A percentile compares a stretch with the other conserved stretches of the same genome.
These are phyloP conservation scores for Sclerotinia minor DNA, from an alignment of 2,329 filamentous ascomycete species.

Conservation along the genomic window DNA sequence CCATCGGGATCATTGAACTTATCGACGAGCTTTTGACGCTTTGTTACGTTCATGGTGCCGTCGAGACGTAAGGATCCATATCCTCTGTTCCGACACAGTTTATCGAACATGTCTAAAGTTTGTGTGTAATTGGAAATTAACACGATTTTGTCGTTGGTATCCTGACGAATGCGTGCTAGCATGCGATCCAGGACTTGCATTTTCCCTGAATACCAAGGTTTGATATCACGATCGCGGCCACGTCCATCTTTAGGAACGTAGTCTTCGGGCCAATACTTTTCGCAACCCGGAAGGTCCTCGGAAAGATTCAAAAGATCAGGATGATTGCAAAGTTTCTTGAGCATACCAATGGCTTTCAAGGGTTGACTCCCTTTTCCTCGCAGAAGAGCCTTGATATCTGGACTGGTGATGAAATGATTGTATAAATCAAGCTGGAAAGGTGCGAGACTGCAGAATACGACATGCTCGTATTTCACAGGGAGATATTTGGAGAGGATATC, in stretches of 20 bases:
- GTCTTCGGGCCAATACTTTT: slow-evolving; percentile 77
- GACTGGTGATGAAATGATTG: slow-evolving; percentile 95
- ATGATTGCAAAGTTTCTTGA: slow-evolving; percentile 99
- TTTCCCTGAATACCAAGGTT: slow-evolving; percentile 95
- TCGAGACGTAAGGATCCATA: slow-evolving; percentile 90
- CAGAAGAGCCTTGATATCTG: slow-evolving; percentile 87
- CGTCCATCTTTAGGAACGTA: slow-evolving; percentile 85
- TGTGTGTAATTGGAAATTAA: slow-evolving; percentile 98
- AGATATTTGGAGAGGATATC: slow-evolving; percentile 97
- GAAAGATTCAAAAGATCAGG: slow-evolving; percentile 85
- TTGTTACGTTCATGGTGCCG: slow-evolving; percentile 96
- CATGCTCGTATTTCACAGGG: slow-evolving; percentile 97
- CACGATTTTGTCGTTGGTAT: slow-evolving; percentile 99
- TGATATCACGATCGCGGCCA: slow-evolving; percentile 87
- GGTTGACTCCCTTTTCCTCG: slow-evolving; percentile 94
- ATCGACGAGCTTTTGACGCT: slow-evolving; percentile 95
- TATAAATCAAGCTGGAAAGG: slow-evolving; percentile 92
- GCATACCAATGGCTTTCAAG: slow-evolving; percentile 90
- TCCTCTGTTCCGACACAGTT: slow-evolving; percentile 76
- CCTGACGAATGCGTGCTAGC: slow-evolving; percentile 90
- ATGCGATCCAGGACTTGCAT: slow-evolving; percentile 98
- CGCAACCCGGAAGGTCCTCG: slow-evolving; percentile 82
- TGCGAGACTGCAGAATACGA: slow-evolving; percentile 94
- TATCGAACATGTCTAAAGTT: slow-evolving; percentile 91
- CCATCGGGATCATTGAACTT: slow-evolving; percentile 95